Evolutionary conservation across 1,139 yeast genomes (phyloP).

Genomic region (Saccharomyces pastorianus): DNA sequence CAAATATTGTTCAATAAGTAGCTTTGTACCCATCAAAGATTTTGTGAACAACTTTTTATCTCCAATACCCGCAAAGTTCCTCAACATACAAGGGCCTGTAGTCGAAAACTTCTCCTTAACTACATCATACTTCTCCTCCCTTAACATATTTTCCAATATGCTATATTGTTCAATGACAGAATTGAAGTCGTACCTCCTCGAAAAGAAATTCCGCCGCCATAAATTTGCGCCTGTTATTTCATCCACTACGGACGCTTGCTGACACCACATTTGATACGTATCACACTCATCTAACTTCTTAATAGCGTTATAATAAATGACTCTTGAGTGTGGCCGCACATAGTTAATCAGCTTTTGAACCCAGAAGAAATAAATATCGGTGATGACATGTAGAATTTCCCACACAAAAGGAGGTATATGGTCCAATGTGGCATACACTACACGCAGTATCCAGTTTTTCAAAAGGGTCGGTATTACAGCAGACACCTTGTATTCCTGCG

Average conservation of each 20-base stretch:
- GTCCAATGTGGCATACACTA: slow-evolving; percentile 32
- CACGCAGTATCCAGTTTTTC: slow-evolving; percentile 17
- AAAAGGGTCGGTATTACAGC: slow-evolving; percentile 6
- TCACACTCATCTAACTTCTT: slow-evolving; percentile 30
- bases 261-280: slow-evolving; percentile 55
- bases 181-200: slow-evolving; percentile 75
- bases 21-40: slow-evolving; percentile 81
- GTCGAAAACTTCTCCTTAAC: slow-evolving; percentile 70
- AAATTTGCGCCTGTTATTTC: slow-evolving; percentile 59
- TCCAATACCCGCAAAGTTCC: slow-evolving; percentile 89
- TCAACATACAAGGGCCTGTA: slow-evolving; percentile 51
- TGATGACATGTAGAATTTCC: slow-evolving; percentile 50
- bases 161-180: slow-evolving; percentile 69
- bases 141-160: slow-evolving; percentile 54
- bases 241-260: slow-evolving; percentile 53
- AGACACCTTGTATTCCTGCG: background rate
- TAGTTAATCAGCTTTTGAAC: slow-evolving; percentile 25
- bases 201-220: slow-evolving; percentile 82
- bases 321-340: slow-evolving; percentile 26
- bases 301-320: slow-evolving; percentile 26
- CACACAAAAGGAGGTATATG: slow-evolving; percentile 55
- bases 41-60: slow-evolving; percentile 71
- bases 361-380: slow-evolving; percentile 60
- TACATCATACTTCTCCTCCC: slow-evolving; percentile 46
- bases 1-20: slow-evolving; percentile 78